Evolutionary conservation across 2,329 filamentous ascomycete genomes (phyloP).

Genomic region (Exophiala viscosa): DNA sequence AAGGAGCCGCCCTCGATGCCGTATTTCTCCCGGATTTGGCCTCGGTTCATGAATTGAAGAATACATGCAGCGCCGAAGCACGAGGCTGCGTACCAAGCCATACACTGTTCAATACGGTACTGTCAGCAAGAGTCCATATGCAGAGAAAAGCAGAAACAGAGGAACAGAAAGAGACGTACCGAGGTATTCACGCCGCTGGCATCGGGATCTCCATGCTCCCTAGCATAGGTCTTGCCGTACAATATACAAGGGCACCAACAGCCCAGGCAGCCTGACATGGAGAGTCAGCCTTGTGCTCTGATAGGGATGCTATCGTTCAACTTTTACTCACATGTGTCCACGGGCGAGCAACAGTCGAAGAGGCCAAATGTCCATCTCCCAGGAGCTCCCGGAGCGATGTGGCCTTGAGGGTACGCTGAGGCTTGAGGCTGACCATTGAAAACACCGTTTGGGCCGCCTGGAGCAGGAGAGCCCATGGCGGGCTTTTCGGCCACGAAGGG

Average conservation of each 20-base stretch:
- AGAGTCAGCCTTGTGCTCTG: background rate
- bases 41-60: constrained; percentile 52
- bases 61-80: constrained; percentile 36
- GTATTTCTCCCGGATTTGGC: constrained; percentile 52
- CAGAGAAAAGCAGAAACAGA: background rate
- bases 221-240: constrained; percentile 33
- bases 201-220: constrained; percentile 33
- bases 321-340: constrained; percentile 31
- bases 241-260: constrained; percentile 34
- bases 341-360: constrained; percentile 35
- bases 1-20: constrained; percentile 50
- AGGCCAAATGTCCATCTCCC: constrained; percentile 33
- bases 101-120: constrained; percentile 33
- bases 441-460: background rate
- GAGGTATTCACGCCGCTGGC: constrained; percentile 30
- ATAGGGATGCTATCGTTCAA: background rate
- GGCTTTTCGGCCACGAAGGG: background rate
- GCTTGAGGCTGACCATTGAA: background rate
- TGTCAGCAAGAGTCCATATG: background rate
- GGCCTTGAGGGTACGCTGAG: background rate
- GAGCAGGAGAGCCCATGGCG: background rate
- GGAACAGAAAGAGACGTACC: constrained; percentile 28
- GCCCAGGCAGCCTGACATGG: constrained; percentile 28
- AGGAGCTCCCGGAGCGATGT: constrained; percentile 1
- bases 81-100: constrained; percentile 32